Conservation (phyloP, 2,329 filamentous ascomycete genomes). For the Fusarium odoratissimum region DNA sequence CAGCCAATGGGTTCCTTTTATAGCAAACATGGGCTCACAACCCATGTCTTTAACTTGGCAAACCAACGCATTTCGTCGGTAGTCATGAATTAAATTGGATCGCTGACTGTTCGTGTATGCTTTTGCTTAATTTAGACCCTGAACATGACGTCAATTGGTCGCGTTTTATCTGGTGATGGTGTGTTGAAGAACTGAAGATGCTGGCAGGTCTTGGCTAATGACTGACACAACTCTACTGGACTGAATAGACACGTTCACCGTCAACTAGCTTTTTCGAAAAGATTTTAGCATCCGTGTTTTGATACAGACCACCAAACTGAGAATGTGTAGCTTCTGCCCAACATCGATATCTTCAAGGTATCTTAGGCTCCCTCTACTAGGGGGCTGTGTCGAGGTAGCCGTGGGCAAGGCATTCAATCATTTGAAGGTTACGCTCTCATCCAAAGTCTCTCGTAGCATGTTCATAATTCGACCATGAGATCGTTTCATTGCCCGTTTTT, state of each 20-base stretch:
- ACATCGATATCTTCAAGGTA: background rate
- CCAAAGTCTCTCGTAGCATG: background rate
- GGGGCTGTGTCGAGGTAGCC: background rate
- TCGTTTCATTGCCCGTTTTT: background rate
- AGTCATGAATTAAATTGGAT: background rate
- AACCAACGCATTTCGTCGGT: background rate
- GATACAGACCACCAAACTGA: background rate
- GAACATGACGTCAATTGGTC: conserved; percentile 28
- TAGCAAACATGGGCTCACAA: conserved; percentile 17
- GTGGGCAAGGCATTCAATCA: background rate
- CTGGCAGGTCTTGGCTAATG: background rate
- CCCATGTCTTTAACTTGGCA: conserved; percentile 20
- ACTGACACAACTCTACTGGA: background rate
- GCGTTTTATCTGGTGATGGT: background rate
- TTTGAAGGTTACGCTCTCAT: background rate
- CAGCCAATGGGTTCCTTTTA: conserved; percentile 9
- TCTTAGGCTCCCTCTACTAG: background rate
- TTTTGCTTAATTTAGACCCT: conserved; percentile 7
- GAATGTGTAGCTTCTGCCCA: background rate
- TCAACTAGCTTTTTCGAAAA: background rate
- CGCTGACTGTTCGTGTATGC: conserved; percentile 2
- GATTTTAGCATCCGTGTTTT: background rate
- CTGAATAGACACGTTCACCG: background rate
- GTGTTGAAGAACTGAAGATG: background rate
- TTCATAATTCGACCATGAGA: background rate